Percentiles rank a stretch among this genome's conserved stretches.
Evolutionary conservation across 495 filamentous ascomycete genomes (phyloP).

Genomic region (Hyaloscypha variabilis): DNA sequence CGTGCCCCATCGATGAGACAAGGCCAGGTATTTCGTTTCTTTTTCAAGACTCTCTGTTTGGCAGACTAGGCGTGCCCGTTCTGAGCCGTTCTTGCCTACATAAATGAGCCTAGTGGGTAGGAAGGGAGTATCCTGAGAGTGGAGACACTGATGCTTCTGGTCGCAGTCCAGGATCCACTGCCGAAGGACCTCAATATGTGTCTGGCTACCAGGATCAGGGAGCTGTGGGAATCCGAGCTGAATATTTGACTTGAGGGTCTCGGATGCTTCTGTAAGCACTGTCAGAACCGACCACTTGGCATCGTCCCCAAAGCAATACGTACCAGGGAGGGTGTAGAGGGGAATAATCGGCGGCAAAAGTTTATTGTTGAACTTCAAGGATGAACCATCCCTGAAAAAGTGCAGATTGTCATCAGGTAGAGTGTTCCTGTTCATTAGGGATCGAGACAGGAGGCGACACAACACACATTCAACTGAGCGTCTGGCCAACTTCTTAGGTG

Average conservation of each 20-base stretch:
- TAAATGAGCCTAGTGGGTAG: slow-evolving; percentile 29
- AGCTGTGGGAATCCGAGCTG: slow-evolving; percentile 25
- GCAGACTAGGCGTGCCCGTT: slow-evolving; percentile 12
- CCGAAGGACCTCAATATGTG: slow-evolving; percentile 24
- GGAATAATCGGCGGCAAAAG: slow-evolving; percentile 11
- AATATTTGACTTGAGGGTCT: slow-evolving; percentile 13
- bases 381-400: slow-evolving; percentile 11
- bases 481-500: slow-evolving; percentile 1
- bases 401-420: slow-evolving; percentile 12
- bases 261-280: not conserved
- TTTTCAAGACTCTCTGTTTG: slow-evolving; percentile 5
- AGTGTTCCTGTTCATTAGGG: slow-evolving; percentile 1
- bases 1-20: slow-evolving; percentile 18
- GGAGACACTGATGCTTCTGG: slow-evolving; percentile 13
- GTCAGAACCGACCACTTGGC: slow-evolving; percentile 2
- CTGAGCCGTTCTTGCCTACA: slow-evolving; percentile 17
- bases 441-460: slow-evolving; percentile 6
- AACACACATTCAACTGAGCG: slow-evolving; percentile 1
- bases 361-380: slow-evolving; percentile 12
- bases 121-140: slow-evolving; percentile 3
- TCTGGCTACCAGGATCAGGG: slow-evolving; percentile 12
- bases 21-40: slow-evolving; percentile 11
- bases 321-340: slow-evolving; percentile 8
- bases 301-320: not conserved
- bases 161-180: slow-evolving; percentile 28